Evolutionary conservation across 352 stramenopile species (phyloP), one percentile per base, ranked within the genome.

Genomic region (Globisporangium okanoganense): DNA sequence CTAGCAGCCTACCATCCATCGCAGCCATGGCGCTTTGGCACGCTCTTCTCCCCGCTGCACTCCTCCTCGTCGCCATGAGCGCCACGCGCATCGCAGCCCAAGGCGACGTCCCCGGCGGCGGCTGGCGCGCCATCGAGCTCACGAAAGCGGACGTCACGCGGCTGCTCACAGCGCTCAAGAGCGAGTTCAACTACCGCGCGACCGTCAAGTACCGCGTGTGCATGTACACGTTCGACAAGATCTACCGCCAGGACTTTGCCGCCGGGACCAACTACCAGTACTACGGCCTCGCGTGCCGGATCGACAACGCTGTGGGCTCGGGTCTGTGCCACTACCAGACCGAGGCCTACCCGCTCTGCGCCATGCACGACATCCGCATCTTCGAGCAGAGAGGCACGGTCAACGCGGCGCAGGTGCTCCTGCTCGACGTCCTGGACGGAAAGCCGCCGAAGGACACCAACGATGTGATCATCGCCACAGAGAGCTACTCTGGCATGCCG

Each of bases 131-230:
- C 22, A 27, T 64, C 29, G 49, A 64, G 38, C 38, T 58, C 38
- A 43, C 25, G n/a, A 44, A 48, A 5, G 29, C 33, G 10, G 50
- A 45, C 49, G 44, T 58, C 9, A n/a, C 38, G 10, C 49, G 58
- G 3, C 29, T 65, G 1, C 29, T 20, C 20, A 45, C 53, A 12
- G n/a, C 50, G 16, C 59, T 65, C 29, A 51, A 35, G 50, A 65
- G 29, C 12, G 59, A 65, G 41, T 56, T 35, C 50, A 48, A 49
- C 24, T 96, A 98, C 68, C 86, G 90, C 51, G 95, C 97, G 71
- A 91, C 96, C 70, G 97, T 98, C 59, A 97, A 97, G 65, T 75
- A 89, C 45, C 85, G 79, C 33, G 88, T 98, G 18, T 70, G 79
- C 6, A 81, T 89, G 20, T 65, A 96, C 43, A 75, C 56, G 48